Conservation (phyloP, 73 alveolate species). For the Tetrahymena malaccensis region DNA sequence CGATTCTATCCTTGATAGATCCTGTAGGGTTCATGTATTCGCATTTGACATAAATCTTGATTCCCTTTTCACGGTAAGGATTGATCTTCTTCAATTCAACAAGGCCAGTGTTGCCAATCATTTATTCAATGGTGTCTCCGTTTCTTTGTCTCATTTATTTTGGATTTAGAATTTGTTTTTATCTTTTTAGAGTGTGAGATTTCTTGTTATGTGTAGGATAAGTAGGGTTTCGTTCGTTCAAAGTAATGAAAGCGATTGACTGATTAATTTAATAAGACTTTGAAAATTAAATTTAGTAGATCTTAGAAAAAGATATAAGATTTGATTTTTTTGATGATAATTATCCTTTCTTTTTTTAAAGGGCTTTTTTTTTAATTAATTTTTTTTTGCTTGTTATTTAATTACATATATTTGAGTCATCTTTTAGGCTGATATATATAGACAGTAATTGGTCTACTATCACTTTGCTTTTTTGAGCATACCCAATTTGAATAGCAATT, state of each 20-base stretch:
- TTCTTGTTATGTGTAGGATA: background rate
- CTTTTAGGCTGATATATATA: background rate
- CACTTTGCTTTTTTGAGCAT: background rate
- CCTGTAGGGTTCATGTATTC: constrained; percentile 64
- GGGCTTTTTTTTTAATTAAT: background rate
- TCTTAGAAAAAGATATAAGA: background rate
- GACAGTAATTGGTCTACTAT: background rate
- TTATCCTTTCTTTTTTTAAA: background rate
- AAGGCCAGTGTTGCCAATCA: background rate
- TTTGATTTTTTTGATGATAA: background rate
- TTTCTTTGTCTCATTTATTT: background rate
- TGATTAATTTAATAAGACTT: background rate
- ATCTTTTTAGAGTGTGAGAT: background rate
- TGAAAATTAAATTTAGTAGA: background rate
- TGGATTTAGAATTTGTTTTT: background rate
- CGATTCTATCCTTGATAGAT: constrained; percentile 61
- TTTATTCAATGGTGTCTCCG: background rate
- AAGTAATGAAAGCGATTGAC: background rate
- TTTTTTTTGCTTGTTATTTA: background rate
- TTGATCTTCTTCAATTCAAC: background rate
- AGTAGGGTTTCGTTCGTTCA: background rate
- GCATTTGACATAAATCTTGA: constrained; percentile 19
- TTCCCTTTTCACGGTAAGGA: background rate
- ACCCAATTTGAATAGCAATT: background rate
- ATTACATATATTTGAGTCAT: background rate